A percentile compares a stretch with the other conserved stretches of the same genome.
phyloP scores from a whole-genome alignment of 2,329 filamentous ascomycete species.

The Ascochyta viciae-villosae region DNA sequence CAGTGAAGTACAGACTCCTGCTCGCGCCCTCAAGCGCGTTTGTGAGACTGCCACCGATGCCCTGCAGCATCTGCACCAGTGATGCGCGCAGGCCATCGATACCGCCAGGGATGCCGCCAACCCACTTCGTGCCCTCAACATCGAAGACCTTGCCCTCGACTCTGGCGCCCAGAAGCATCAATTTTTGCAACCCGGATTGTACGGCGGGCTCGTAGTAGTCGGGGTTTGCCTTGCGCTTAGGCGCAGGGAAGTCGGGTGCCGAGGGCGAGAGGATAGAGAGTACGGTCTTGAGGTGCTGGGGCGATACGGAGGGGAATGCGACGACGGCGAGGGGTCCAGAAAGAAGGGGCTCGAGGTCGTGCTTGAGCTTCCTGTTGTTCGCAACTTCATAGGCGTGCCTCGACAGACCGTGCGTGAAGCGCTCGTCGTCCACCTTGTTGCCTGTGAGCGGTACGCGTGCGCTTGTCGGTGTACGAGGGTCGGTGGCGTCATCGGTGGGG shows the following conservation, averaged over 20 bases:
- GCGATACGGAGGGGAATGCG: slow-evolving; percentile 82
- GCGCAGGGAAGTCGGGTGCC: slow-evolving; percentile 74
- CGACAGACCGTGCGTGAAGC: slow-evolving; percentile 67
- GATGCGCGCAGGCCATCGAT: slow-evolving; percentile 81
- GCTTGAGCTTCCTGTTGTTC: slow-evolving; percentile 58
- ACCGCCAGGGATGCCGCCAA: slow-evolving; percentile 80
- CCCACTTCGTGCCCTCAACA: slow-evolving; percentile 71
- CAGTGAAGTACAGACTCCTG: slow-evolving; percentile 83
- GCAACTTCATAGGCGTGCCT: slow-evolving; percentile 60
- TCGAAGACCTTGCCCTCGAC: slow-evolving; percentile 89
- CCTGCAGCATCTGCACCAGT: slow-evolving; percentile 81
- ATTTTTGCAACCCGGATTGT: slow-evolving; percentile 83
- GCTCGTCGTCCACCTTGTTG: slow-evolving; percentile 56
- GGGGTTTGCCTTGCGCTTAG: slow-evolving; percentile 76
- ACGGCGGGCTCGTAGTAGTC: slow-evolving; percentile 81
- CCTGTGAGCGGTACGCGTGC: slow-evolving; percentile 40
- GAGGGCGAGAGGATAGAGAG: slow-evolving; percentile 78
- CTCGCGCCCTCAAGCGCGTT: slow-evolving; percentile 79
- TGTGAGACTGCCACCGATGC: slow-evolving; percentile 78
- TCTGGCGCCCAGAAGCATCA: slow-evolving; percentile 84
- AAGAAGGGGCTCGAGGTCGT: slow-evolving; percentile 76
- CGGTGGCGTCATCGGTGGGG: slow-evolving; percentile 33
- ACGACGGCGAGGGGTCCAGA: slow-evolving; percentile 82
- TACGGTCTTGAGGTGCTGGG: slow-evolving; percentile 81
- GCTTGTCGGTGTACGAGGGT: slow-evolving; percentile 45